Conservation (phyloP, 148 eudicot genomes). For the Cornus florida region DNA sequence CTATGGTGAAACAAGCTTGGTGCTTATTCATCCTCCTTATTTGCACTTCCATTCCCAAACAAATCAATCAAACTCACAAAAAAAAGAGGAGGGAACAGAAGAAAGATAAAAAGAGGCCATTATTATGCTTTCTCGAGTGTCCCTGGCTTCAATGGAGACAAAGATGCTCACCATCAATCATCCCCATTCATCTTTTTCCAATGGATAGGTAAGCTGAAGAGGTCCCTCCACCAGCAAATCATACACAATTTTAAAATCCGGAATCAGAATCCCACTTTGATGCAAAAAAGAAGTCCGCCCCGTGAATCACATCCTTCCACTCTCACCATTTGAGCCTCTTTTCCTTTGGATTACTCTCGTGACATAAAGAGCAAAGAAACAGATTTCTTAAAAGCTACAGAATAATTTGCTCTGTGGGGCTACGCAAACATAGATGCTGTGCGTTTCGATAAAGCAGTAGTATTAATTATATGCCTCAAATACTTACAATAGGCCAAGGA, state of each 20-base stretch:
- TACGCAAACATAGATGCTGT: constrained; percentile 54
- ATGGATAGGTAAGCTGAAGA: constrained; percentile 32
- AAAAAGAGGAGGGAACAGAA: constrained; percentile 16
- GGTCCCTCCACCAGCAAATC: constrained; percentile 44
- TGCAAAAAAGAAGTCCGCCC: constrained; percentile 22
- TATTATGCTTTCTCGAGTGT: constrained; percentile 30
- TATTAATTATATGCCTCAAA: constrained; percentile 46
- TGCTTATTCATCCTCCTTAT: constrained; percentile 10
- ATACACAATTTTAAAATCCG: constrained; percentile 17
- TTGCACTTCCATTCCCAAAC: constrained; percentile 10
- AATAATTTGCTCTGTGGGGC: constrained; percentile 54
- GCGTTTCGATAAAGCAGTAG: constrained; percentile 59
- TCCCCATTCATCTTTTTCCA: constrained; percentile 17
- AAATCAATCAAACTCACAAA: constrained; percentile 20
- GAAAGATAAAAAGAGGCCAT: constrained; percentile 23
- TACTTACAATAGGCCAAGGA: constrained; percentile 52
- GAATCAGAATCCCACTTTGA: constrained; percentile 62
- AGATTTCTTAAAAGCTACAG: constrained; percentile 32
- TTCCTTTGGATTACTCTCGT: constrained; percentile 42
- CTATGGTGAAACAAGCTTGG: constrained; percentile 42
- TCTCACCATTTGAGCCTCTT: constrained; percentile 29
- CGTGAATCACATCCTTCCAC: constrained; percentile 39
- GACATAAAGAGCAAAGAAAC: constrained; percentile 39
- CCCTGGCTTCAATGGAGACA: constrained; percentile 39
- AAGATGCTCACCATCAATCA: constrained; percentile 36